These are phyloP conservation scores for Poterioochromonas sp. DNA, from an alignment of 352 stramenopile species.

Conservation along the genomic window DNA sequence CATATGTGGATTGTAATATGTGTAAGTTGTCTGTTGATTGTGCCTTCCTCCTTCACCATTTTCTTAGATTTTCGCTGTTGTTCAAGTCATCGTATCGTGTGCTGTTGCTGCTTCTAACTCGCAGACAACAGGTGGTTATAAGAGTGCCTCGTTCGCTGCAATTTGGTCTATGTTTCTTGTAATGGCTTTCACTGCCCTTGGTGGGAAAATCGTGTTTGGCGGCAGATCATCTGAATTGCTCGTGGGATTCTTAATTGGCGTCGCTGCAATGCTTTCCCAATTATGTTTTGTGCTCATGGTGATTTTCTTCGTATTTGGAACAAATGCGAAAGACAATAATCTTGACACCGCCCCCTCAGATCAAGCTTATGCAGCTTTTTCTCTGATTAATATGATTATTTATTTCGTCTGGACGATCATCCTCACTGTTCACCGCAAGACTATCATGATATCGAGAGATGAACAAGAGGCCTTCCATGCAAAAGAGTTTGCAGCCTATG, in stretches of 20 bases:
- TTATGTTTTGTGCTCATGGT: slow-evolving; percentile 21
- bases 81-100: slow-evolving; percentile 15
- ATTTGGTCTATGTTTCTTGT: slow-evolving; percentile 30
- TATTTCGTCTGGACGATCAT: slow-evolving; percentile 27
- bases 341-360: background rate
- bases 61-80: slow-evolving; percentile 1
- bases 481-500: slow-evolving; percentile 1
- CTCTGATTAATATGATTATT: slow-evolving; percentile 25
- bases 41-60: background rate
- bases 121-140: background rate
- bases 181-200: background rate
- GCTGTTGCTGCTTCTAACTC: slow-evolving; percentile 7
- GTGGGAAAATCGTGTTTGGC: background rate
- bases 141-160: background rate
- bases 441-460: slow-evolving; percentile 9
- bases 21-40: background rate
- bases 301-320: slow-evolving; percentile 15
- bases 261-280: slow-evolving; percentile 8
- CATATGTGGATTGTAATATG: slow-evolving; percentile 25
- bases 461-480: background rate
- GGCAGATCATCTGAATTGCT: background rate
- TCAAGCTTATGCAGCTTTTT: background rate
- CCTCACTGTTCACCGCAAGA: background rate
- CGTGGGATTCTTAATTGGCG: slow-evolving; percentile 9
- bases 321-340: background rate